Evolutionary conservation across 2,329 filamentous ascomycete genomes (phyloP).

Genomic region (Fusarium sp.): DNA sequence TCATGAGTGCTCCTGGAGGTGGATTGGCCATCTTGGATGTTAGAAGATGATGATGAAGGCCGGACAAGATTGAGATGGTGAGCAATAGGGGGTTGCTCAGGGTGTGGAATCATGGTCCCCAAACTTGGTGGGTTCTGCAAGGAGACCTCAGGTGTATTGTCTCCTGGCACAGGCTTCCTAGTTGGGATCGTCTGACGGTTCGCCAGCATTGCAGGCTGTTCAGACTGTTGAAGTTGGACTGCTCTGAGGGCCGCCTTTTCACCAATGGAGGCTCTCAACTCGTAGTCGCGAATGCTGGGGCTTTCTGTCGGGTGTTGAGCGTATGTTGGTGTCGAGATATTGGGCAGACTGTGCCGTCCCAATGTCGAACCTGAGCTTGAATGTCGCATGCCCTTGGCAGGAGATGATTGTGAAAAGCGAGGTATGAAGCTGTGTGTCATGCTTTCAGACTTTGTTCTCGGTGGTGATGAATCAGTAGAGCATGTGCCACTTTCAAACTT

Average conservation of each 20-base stretch:
- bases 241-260: constrained; percentile 34
- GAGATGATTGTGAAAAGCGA: constrained; percentile 31
- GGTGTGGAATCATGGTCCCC: constrained; percentile 51
- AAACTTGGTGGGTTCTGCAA: constrained; percentile 43
- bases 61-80: constrained; percentile 50
- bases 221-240: constrained; percentile 21
- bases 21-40: constrained; percentile 6
- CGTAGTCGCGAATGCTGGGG: not conserved
- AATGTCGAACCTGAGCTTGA: constrained; percentile 24
- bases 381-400: constrained; percentile 10
- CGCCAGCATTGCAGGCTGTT: not conserved
- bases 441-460: constrained; percentile 11
- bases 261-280: constrained; percentile 25
- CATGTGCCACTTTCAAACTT: constrained; percentile 54
- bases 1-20: not conserved
- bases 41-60: constrained; percentile 46
- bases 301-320: constrained; percentile 9
- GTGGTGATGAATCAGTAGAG: constrained; percentile 9
- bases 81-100: constrained; percentile 51
- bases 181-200: constrained; percentile 9
- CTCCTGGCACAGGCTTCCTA: constrained; percentile 18
- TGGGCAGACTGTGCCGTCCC: constrained; percentile 7
- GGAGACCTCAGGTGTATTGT: constrained; percentile 7
- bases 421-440: constrained; percentile 36
- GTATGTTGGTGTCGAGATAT: constrained; percentile 7